Evolutionary conservation across 169 alveolate species (phyloP).

Genomic region (Cryptosporidium parvum): DNA sequence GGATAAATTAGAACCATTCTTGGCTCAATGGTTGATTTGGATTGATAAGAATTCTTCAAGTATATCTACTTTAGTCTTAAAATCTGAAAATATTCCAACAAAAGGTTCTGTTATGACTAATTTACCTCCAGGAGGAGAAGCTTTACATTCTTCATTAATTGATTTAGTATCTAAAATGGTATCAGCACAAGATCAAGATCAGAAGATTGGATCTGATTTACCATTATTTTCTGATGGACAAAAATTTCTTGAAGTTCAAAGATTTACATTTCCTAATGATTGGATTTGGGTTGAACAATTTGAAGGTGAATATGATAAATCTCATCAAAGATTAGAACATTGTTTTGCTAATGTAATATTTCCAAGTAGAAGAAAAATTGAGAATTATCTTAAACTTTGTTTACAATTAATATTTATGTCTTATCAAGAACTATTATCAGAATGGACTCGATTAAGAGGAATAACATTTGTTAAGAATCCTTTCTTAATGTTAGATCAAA

Average conservation of each 20-base stretch:
- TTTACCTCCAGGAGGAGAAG: slow-evolving; percentile 81
- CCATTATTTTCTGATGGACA: slow-evolving; percentile 88
- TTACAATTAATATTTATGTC: slow-evolving; percentile 25
- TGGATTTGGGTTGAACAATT: slow-evolving; percentile 93
- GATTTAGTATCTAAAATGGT: slow-evolving; percentile 88
- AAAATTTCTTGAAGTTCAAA: slow-evolving; percentile 90
- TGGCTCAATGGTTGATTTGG: slow-evolving; percentile 77
- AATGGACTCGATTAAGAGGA: slow-evolving; percentile 36
- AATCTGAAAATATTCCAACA: slow-evolving; percentile 82
- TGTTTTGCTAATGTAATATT: slow-evolving; percentile 25
- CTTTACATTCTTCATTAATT: slow-evolving; percentile 78
- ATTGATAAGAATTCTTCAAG: slow-evolving; percentile 77
- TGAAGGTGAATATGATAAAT: slow-evolving; percentile 93
- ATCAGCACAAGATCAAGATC: slow-evolving; percentile 91
- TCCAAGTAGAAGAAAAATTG: slow-evolving; percentile 52
- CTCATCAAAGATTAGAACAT: slow-evolving; percentile 82
- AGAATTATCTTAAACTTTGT: slow-evolving; percentile 10
- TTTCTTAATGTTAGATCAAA: slow-evolving; percentile 44
- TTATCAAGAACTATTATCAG: slow-evolving; percentile 13
- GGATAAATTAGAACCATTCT: slow-evolving; percentile 47
- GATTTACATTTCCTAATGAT: slow-evolving; percentile 91
- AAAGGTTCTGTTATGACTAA: slow-evolving; percentile 78
- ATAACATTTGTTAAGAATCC: slow-evolving; percentile 59
- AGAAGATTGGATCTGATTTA: slow-evolving; percentile 89
- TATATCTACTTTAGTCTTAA: slow-evolving; percentile 77